Conservation (phyloP, 2,329 filamentous ascomycete species). For the Arthroderma sp. region DNA sequence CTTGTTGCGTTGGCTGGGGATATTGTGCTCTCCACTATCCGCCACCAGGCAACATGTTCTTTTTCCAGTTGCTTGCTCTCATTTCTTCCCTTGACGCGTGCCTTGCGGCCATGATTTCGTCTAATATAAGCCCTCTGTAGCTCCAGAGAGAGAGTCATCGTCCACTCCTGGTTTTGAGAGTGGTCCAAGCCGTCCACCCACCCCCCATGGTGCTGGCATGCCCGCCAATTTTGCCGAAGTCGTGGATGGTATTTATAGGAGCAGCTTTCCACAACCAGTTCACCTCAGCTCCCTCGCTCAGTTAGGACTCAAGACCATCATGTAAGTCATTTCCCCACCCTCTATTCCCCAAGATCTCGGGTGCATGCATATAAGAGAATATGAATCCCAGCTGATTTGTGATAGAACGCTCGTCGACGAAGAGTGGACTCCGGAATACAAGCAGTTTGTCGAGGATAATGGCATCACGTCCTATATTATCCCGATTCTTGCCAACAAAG, state of each 20-base stretch:
- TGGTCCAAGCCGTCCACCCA: constrained; percentile 17
- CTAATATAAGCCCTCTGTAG: not conserved
- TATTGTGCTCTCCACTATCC: not conserved
- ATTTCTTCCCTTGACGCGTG: not conserved
- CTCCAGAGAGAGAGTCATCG: too few relatives aligned
- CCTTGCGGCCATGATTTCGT: not conserved
- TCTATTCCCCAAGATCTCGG: not conserved
- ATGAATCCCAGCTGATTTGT: constrained; percentile 3
- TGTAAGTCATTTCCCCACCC: constrained; percentile 40
- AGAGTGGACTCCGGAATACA: constrained; percentile 38
- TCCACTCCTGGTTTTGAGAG: constrained; percentile 7
- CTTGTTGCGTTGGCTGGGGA: not conserved
- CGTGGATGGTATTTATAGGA: constrained; percentile 62
- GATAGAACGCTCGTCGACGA: constrained; percentile 50
- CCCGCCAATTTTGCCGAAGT: constrained; percentile 69
- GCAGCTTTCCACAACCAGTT: constrained; percentile 59
- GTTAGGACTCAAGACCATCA: constrained; percentile 62
- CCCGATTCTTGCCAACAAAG: constrained; percentile 79
- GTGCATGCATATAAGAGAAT: not conserved
- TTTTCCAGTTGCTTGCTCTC: not conserved
- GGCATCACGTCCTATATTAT: constrained; percentile 62
- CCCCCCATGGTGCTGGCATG: constrained; percentile 19
- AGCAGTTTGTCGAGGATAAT: constrained; percentile 49
- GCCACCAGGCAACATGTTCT: not conserved
- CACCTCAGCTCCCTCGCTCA: constrained; percentile 57